Conservation (phyloP, 768 basidiomycete species). For the Suillus decipiens region DNA sequence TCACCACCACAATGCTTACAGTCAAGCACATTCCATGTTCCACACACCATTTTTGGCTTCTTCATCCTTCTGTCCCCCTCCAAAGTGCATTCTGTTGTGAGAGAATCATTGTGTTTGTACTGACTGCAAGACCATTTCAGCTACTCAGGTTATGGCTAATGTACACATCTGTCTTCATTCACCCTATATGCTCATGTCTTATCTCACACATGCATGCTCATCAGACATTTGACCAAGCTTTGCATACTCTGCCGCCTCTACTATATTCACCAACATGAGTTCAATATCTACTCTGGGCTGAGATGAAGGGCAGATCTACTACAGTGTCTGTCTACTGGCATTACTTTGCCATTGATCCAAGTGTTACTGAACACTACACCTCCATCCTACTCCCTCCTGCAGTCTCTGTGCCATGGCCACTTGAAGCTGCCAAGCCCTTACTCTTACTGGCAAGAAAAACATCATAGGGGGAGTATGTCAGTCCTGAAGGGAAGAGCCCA, state of each 20-base stretch:
- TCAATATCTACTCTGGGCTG: constrained; percentile 91
- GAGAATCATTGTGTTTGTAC: constrained; percentile 9
- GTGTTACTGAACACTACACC: constrained; percentile 78
- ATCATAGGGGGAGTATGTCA: constrained; percentile 76
- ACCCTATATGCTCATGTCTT: constrained; percentile 82
- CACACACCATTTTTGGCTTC: no score
- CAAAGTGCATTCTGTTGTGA: constrained; percentile 53
- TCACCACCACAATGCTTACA: no score
- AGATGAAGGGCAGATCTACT: constrained; percentile 75
- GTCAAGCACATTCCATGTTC: no score
- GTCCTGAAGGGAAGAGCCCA: constrained; percentile 92
- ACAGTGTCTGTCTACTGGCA: constrained; percentile 84
- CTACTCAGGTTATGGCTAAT: constrained; percentile 93
- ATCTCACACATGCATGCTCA: constrained; percentile 90
- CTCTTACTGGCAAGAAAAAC: constrained; percentile 84
- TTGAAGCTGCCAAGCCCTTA: constrained; percentile 92
- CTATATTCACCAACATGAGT: constrained; percentile 92
- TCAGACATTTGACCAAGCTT: constrained; percentile 89
- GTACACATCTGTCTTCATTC: constrained; percentile 88
- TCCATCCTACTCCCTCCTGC: constrained; percentile 58
- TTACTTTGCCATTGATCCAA: constrained; percentile 82
- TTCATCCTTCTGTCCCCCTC: no score
- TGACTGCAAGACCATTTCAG: constrained; percentile 41
- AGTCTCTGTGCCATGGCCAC: constrained; percentile 69
- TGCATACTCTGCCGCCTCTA: constrained; percentile 91